phyloP scores from a whole-genome alignment of 345 rosid genomes.

The Ceriops decandra region DNA sequence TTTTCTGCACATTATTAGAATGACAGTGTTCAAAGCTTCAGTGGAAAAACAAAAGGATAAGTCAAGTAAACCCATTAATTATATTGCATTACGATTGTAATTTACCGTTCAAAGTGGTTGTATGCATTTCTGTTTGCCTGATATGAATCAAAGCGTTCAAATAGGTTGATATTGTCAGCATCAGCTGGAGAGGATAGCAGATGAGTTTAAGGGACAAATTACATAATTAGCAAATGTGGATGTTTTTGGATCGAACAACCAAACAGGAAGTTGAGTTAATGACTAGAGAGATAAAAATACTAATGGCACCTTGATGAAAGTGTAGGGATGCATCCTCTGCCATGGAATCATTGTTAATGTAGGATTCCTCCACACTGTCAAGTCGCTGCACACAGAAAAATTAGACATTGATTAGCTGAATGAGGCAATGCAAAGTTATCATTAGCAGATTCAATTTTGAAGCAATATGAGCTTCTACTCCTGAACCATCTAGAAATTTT shows the following conservation, averaged over 20 bases:
- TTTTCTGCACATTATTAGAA: neutral
- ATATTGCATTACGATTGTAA: neutral
- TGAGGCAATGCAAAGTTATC: neutral
- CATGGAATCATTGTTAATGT: conserved; percentile 25
- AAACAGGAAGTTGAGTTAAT: neutral
- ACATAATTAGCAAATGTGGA: neutral
- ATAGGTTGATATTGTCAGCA: conserved; percentile 64
- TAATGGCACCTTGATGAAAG: conserved; percentile 62
- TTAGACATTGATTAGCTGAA: neutral
- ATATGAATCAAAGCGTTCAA: conserved; percentile 51
- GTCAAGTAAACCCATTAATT: neutral
- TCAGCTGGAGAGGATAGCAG: conserved; percentile 47
- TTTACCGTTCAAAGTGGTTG: conserved; percentile 65
- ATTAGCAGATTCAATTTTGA: neutral
- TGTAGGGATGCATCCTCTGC: conserved; percentile 43
- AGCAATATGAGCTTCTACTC: neutral
- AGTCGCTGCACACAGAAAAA: conserved; percentile 46
- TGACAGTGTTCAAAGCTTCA: neutral
- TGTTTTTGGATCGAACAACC: neutral
- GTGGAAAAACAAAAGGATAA: neutral
- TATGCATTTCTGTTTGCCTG: conserved; percentile 43
- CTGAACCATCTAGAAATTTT: neutral
- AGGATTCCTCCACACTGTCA: conserved; percentile 52
- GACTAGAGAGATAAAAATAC: neutral
- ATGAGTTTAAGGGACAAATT: conserved; percentile 13